These are phyloP conservation scores for Leishmania arabica DNA, from an alignment of 208 protist genomes.

Conservation along the genomic window DNA sequence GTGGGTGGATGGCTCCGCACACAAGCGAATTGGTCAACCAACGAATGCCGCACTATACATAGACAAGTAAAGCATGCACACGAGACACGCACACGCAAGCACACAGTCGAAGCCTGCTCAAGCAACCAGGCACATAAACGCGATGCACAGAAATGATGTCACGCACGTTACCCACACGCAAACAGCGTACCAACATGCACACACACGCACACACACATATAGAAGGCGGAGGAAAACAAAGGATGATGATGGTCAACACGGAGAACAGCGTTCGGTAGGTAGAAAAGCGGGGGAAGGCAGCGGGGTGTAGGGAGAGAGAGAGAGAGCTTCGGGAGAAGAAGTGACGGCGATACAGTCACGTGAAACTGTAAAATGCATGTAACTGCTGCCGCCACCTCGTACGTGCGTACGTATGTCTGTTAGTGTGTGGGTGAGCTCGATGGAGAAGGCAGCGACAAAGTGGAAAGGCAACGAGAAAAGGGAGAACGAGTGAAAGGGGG, in stretches of 20 bases:
- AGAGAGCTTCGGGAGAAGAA: background rate
- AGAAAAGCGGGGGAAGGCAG: background rate
- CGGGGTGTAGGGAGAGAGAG: background rate
- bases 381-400: background rate
- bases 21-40: background rate
- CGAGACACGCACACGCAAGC: background rate
- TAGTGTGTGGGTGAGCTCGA: background rate
- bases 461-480: background rate
- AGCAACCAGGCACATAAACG: background rate
- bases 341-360: background rate
- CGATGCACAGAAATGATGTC: background rate
- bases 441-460: background rate
- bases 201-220: background rate
- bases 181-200: background rate
- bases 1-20: background rate
- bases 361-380: background rate
- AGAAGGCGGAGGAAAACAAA: background rate
- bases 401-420: background rate
- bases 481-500: background rate
- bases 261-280: background rate
- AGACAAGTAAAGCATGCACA: background rate
- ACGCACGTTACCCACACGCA: background rate
- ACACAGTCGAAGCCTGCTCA: background rate
- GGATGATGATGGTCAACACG: background rate
- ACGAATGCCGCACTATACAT: background rate